Base-by-base conservation (phyloP, 164 flowering plant species). In the Berberis vulgaris region DNA sequence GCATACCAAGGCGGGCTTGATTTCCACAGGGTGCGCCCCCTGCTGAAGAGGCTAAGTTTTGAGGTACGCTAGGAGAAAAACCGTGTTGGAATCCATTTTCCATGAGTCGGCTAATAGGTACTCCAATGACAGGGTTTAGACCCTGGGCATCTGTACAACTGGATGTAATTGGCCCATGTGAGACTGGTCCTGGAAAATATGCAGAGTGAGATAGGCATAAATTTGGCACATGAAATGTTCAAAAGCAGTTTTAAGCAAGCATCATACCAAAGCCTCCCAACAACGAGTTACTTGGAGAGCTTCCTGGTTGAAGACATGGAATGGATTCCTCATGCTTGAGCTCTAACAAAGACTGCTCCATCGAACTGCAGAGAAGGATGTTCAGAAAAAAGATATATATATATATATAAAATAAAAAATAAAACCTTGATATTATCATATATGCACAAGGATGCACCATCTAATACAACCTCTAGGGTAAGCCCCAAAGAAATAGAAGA, bases 61-160 rank as follows among this genome's bases (percentile, higher is more conserved):
- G 80, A 52, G 86, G 83, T 57, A 81, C 81, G 66, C 84, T 79
- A 57, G 81, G 81, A 69, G 83, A 71, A 44, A 67, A 72, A 61
- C 74, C 78, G 69, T 72, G 76, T 44, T 65, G 71, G 47, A 80
- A 68, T 8, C 72, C 71, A 72, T 64, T 80, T 62, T 79, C 87
- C 47, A 70, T 13, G 54, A 73, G 71, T 57, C 79, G 76, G 67
- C 72, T 62, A 11, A 71, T 42, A 13, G 80, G 74, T 47, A 72
- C 62, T 49, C 67, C 57, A 42, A 57, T 1, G 49, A 81, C 61
- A 50, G 80, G 62, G 65, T 76, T 72, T 11, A 74, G 61, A 58
- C 78, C 81, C 52, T 64, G 73, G 43, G 59, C 59, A 47, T 81
- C 86, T 65, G 73, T 56, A 69, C 74, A 61, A 67, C 64, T 67